phyloP scores from a whole-genome alignment of 2,329 filamentous ascomycete genomes.

The Botrytis tulipae region DNA sequence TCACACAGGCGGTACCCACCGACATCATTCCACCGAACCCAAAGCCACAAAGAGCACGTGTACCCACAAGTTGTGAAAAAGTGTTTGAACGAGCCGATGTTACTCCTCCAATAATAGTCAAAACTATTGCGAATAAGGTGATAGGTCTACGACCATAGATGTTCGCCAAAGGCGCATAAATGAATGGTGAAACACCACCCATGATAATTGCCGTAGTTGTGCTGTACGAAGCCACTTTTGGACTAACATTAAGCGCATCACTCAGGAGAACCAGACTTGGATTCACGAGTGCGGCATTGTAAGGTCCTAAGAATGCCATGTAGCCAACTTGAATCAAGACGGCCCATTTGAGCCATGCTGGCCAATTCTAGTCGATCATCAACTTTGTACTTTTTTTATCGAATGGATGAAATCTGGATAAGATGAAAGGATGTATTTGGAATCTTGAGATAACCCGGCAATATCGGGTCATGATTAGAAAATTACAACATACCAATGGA shows the following conservation, averaged over 20 bases:
- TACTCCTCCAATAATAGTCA: constrained; percentile 35
- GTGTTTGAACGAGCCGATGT: constrained; percentile 29
- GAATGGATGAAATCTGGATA: not conserved
- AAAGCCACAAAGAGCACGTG: constrained; percentile 33
- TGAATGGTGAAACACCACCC: constrained; percentile 36
- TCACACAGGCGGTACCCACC: constrained; percentile 35
- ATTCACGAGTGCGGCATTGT: constrained; percentile 36
- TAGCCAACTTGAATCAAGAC: constrained; percentile 37
- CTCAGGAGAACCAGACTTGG: constrained; percentile 35
- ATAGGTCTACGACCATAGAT: constrained; percentile 37
- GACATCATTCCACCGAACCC: constrained; percentile 38
- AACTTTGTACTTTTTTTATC: not conserved
- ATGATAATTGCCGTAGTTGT: constrained; percentile 36
- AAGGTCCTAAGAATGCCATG: constrained; percentile 38
- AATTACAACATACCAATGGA: constrained; percentile 31
- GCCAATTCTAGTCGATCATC: constrained; percentile 34
- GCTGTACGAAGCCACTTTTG: constrained; percentile 34
- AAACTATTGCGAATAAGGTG: constrained; percentile 32
- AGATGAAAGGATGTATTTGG: not conserved
- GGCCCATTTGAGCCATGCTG: constrained; percentile 37
- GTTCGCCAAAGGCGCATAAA: constrained; percentile 35
- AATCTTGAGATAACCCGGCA: constrained; percentile 7
- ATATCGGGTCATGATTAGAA: constrained; percentile 2
- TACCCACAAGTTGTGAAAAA: constrained; percentile 33
- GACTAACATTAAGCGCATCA: constrained; percentile 29